These are phyloP conservation scores for Colletotrichum nymphaeae DNA, from an alignment of 2,329 filamentous ascomycete species.

Conservation along the genomic window DNA sequence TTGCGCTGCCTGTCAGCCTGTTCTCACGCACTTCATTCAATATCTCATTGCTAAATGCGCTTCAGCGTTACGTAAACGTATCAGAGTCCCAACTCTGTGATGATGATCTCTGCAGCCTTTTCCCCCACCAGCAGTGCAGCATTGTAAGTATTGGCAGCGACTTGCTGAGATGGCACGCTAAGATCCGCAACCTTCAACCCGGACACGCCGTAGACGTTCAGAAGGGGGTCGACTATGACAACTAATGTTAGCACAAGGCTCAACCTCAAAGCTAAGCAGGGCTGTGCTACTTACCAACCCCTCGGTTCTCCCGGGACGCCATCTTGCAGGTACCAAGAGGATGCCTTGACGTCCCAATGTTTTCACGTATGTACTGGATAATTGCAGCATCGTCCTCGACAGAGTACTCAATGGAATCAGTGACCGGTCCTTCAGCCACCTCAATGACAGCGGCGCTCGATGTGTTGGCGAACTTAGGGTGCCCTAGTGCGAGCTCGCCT, in stretches of 20 bases:
- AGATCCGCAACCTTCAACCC: slow-evolving; percentile 55
- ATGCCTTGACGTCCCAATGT: slow-evolving; percentile 57
- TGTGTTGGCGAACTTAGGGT: slow-evolving; percentile 55
- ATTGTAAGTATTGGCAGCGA: slow-evolving; percentile 60
- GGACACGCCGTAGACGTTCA: slow-evolving; percentile 56
- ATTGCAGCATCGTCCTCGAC: slow-evolving; percentile 62
- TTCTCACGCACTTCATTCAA: background rate
- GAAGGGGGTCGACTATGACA: slow-evolving; percentile 47
- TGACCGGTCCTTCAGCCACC: slow-evolving; percentile 49
- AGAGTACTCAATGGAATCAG: slow-evolving; percentile 57
- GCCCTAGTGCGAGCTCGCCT: slow-evolving; percentile 54
- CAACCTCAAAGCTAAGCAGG: background rate
- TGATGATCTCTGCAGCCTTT: slow-evolving; percentile 54
- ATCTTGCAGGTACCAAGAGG: slow-evolving; percentile 59
- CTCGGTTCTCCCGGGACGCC: slow-evolving; percentile 50
- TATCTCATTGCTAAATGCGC: background rate
- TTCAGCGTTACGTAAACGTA: background rate
- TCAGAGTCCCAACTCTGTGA: slow-evolving; percentile 46
- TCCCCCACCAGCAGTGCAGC: slow-evolving; percentile 61
- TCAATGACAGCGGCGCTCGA: slow-evolving; percentile 62
- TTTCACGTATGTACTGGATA: slow-evolving; percentile 54
- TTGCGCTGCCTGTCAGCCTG: background rate
- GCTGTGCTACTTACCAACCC: slow-evolving; percentile 43
- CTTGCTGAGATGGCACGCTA: slow-evolving; percentile 50
- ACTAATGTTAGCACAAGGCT: background rate